Percentiles rank a stretch among this genome's conserved stretches.
These are phyloP conservation scores for Ascochyta viciae-villosae DNA, from an alignment of 2,329 filamentous ascomycete genomes.

Conservation along the genomic window DNA sequence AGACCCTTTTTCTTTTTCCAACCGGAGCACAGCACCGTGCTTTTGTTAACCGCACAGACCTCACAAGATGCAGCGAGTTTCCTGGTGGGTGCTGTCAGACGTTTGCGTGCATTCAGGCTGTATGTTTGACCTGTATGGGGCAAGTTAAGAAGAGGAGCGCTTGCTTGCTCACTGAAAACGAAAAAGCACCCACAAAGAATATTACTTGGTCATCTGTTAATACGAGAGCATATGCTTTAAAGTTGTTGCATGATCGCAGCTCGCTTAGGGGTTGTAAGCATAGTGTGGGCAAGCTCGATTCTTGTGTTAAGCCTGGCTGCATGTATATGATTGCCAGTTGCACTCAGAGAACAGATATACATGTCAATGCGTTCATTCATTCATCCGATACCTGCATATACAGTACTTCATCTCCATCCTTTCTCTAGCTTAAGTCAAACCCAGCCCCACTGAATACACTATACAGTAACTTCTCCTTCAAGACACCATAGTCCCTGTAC, in stretches of 20 bases:
- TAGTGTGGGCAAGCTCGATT: too few species aligned
- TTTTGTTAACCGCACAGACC: not conserved
- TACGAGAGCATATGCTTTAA: not conserved
- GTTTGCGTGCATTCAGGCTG: not conserved
- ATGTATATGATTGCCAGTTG: too few species aligned
- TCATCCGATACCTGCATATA: not conserved
- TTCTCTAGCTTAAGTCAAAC: conserved; percentile 69
- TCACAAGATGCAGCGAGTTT: not conserved
- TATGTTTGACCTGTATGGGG: not conserved
- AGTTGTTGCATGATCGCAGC: not conserved
- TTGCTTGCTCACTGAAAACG: too few species aligned
- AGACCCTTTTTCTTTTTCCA: not conserved
- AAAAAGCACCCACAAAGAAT: too few species aligned
- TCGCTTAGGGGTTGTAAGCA: not conserved
- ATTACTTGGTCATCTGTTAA: not conserved
- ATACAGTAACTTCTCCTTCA: conserved; percentile 86
- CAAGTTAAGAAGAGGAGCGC: not conserved
- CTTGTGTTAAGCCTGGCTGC: too few species aligned
- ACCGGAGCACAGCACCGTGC: not conserved
- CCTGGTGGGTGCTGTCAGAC: not conserved
- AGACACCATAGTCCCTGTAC: conserved; percentile 69
- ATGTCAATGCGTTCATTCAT: not conserved
- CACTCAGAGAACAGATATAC: too few species aligned
- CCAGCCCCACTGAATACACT: conserved; percentile 89
- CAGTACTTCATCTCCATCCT: not conserved